Base-by-base conservation (phyloP, 257 asterid species). In the Scutellaria minor region DNA sequence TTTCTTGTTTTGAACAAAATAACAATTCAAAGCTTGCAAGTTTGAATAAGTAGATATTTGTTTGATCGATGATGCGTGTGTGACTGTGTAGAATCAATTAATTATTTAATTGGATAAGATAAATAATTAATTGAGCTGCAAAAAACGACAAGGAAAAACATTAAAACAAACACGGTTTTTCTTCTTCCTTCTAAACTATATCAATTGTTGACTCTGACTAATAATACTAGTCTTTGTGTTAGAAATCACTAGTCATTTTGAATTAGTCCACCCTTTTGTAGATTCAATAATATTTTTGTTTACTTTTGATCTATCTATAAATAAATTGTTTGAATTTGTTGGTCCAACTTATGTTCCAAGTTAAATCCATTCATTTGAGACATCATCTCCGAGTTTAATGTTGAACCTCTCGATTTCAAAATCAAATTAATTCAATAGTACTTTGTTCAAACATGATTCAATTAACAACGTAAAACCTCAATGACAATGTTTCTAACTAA, bases 161-260 rank as follows among this genome's bases (percentile, higher is more conserved):
- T 24, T 24, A 24, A 46, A 18, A 51, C 70, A 13, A 54, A 69
- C 80, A 78, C 79, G 69, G 12, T 66, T 73, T 66, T 66, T 35
- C 27, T 68, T 66, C 42, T 64, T 70, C 12, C 22, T 31, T 18
- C 18, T 18, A 18, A 18, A 18, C 18, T 45, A 4, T 5, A 14
- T n/a, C 31, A 56, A 54, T 54, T 31, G 70, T 77, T 77, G 81
- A 77, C 81, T 64, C 18, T 55, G 64, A 55, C 74, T 51, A 44
- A 61, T 50, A 1, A 13, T 24, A 11, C 60, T 11, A 27, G 5
- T 27, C 24, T 31, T 27, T 3, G 37, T 31, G 37, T 31, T 2
- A 31, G 5, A 31, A 7, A 22, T 0, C 44, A 75, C 75, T 60
- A 53, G 20, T 55, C 73, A 39, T 64, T 65, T 77, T 77, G 74